Evolutionary conservation across 225 moss, liverwort and hornwort species (phyloP), one percentile per base, ranked within the genome.

Genomic region (Polytrichum commune): DNA sequence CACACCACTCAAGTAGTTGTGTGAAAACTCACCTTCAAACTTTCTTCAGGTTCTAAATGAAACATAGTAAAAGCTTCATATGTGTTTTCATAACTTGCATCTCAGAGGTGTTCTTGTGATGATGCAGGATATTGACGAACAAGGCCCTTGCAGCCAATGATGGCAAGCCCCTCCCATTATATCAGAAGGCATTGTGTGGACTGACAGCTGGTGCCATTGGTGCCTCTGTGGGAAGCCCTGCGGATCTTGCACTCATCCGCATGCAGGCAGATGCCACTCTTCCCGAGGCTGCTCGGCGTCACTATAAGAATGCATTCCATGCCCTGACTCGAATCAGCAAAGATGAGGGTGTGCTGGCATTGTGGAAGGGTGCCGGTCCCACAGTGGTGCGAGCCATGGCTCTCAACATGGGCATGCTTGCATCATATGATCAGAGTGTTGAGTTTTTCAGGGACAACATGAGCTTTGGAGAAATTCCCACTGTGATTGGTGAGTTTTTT

Each of bases 231-330:
- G 97, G 97, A 53, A 90, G 86, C 63, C 97, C 97, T 2, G 92
- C 97, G 53, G 97, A 97, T 82, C 93, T 97, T 75, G 94, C 97
- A 72, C 86, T 97, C 63, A 97, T 97, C 69, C 89, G 97, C 55
- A 97, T 97, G 97, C 97, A 97, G 72, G 97, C 97, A 3, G 97
- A 97, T 74, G 92, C 97, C 6, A 97, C 97, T 2, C 56, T 97
- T 30, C 97, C 94, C 0, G 73, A 85, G 55, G 94, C 94, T 5
- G 89, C 94, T 0, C 81, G 81, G 5, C 88, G 97, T 65, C 83
- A 92, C 60, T 97, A 97, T 70, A 89, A 76, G 73, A 97, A 97
- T 77, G 97, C 97, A 3, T 97, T 97, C 72, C 97, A 97, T 73
- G 89, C 89, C 2, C 75, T 89, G 19, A 56, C 77, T 19, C 72